Evolutionary conservation across 805 yeast genomes (phyloP), one percentile per base, ranked within the genome.

Genomic region (Starmerella stigmatis): DNA sequence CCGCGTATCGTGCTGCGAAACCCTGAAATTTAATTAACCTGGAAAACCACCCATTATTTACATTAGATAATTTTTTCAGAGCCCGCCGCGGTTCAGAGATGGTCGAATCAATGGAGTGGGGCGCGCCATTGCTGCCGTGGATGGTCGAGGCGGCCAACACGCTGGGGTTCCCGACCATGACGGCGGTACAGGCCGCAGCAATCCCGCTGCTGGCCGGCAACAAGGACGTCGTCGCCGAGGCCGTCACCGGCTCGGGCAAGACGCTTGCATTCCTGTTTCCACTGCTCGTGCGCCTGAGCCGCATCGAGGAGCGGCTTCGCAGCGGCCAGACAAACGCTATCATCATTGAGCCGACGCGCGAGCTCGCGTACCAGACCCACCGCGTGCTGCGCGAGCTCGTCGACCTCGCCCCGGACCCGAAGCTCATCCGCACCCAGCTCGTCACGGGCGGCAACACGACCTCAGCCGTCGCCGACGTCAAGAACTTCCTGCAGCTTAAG

Each of bases 211-310:
- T 92, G 52, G 64, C 80, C 19, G 78, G 78, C 16, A 82, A 86
- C 59, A 89, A 89, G 58, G 98, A 92, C 64, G 96, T 92, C 3
- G 92, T 92, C 8, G 97, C 86, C 1, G 96, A 92, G 60, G 94
- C 96, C 0, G 95, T 86, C 1, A 92, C 98, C 0, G 98, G 98
- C 0, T 86, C 96, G 0, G 98, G 98, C n/a, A 92, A 92, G 61
- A 92, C 98, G 0, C 62, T 88, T n/a, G 81, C 96, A 3, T 92
- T 83, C 66, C 76, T 79, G 4, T 71, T 92, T 2, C 98, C 98
- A 0, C 63, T 86, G 7, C 54, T 60, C n/a, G 62, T 55, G 30
- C 60, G 55, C 13, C 48, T 70, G 5, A 45, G 44, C 20, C 49
- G 55, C 27, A 48, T 55, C 7, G 61, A 55, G 55, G 46, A 44